Base-by-base conservation (phyloP, 306 rosid genomes). In the Elaeagnus macrophylla region DNA sequence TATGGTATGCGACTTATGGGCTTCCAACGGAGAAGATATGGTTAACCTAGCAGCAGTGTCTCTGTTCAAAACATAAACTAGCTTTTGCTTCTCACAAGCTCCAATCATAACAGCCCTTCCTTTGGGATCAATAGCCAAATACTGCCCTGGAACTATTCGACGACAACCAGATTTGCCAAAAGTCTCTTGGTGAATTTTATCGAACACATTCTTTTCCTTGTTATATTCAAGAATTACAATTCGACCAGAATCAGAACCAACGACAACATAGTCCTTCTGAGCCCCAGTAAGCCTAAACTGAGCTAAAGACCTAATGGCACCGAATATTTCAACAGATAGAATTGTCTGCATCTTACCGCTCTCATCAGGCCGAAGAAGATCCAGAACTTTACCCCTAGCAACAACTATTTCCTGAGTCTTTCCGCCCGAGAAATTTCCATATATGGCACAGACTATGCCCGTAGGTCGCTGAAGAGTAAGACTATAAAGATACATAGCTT, bases 21-120 rank as follows among this genome's bases (percentile, higher is more conserved):
- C 99, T 54, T 91, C 99, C 66, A 91, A 57, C 3, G 99, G 99
- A 0, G 96, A 91, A 9, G 96, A 91, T 54, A 91, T 91, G 0
- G 99, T 87, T 57, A 91, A 74, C 85, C 99, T 87, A 18, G 96
- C 96, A 14, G 85, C 83, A 1, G 96, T 84, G 51, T 91, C 96
- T 54, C 99, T 80, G 49, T 91, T 87, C 81, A 91, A 79, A 6
- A 87, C 94, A 47, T 91, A 87, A 59, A 91, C 96, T 13, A 91
- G 94, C 67, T 91, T 91, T 71, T 91, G 96, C 59, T 91, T 91
- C 70, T 87, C 99, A 56, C 93, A 87, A 7, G 99, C 96, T 42
- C 99, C 99, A 54, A 87, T 69, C 96, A 91, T 87, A 48, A 81
- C 95, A 12, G 99, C 99, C 69, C 99, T 74, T 39, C 99, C 99